Evolutionary conservation across 2,329 filamentous ascomycete species (phyloP), one percentile per base, ranked within the genome.

Genomic region (Penicillium brevicompactum): DNA sequence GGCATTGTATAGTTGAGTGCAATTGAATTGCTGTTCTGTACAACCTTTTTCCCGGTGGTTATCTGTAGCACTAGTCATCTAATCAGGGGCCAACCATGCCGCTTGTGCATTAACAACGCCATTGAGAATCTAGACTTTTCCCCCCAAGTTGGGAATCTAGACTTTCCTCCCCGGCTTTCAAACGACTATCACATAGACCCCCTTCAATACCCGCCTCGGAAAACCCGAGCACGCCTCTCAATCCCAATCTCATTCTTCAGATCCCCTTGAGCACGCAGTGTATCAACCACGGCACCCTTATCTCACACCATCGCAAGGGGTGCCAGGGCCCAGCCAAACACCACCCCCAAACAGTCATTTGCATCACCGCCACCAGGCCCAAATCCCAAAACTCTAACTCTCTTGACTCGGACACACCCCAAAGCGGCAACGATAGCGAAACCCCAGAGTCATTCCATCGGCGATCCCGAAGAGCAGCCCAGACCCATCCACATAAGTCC

Each of bases 1-100:
- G 56, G 47, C 49, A 56, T 50, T 63, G 59, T 60, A 63, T 49
- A 63, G 59, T 48, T 45, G 55, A 34, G 18, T 34, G 52, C 53
- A 31, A 55, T 58, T 47, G 31, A 52, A 43, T 47, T 44, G 49
- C 9, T 13, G 27, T 52, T 52, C 43, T 52, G 30, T 55, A 24
- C 27, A 52, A 16, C 24, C 22, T 3, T 37, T 37, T 34, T 16
- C 38, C 6, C 9, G 3, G 9, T 8, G 14, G 24, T 27, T 6
- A 27, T 27, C 24, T 5, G 24, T 27, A 27, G 24, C 24, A 27
- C 24, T 1, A 6, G 4, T 27, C 24, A 27, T 27, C 7, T 27
- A 27, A 27, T 7, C 24, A 27, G 24, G 24, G 24, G 24, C 7
- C 24, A 27, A 27, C 24, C 24, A 27, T 27, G 24, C 24, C 8